Base-by-base conservation (phyloP, 192 early-diverging fungal species). In the Coemansia sp. region DNA sequence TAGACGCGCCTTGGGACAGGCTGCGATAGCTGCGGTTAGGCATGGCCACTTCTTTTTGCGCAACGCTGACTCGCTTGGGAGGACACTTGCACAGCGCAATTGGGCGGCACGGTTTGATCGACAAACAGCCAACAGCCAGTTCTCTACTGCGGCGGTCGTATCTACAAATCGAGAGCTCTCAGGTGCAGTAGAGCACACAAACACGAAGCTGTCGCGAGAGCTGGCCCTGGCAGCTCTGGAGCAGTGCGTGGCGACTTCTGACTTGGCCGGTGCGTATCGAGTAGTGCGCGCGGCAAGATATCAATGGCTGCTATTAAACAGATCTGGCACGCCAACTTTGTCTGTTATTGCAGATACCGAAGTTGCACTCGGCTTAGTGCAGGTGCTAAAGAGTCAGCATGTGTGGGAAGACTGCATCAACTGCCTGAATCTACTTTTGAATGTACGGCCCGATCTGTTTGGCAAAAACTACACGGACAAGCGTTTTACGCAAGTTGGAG, bases 381-480 rank as follows among this genome's bases (percentile, higher is more conserved):
- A 13, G 9, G 45, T 53, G 15, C 32, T 76, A 9, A 18, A 11
- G 29, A 9, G 14, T 2, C 61, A 56, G 22, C 34, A 52, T 9
- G 30, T 51, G 13, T 76, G 72, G 72, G 66, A 65, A 15, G 54
- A 68, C 19, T 57, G 57, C 40, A 17, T 62, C 3, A 43, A 51
- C 11, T 41, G 55, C 34, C 53, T 76, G 0, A 58, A 68, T 7
- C 31, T 76, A 34, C 8, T 76, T 10, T 26, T 68, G 18, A 62
- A 64, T 19, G 9, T 60, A 41, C 65, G 38, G 8, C 18, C 9
- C 5, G 58, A 60, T 9, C 27, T 33, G n/a, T 33, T 45, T 18
- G 46, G 41, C 36, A 22, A 46, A 22, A 19, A 46, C 43, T 37
- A 31, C 19, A 53, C 43, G 15, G 51, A 62, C 29, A 33, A 35